Base-by-base conservation (phyloP, 805 yeast genomes). In the Komagataella pseudopastoris region DNA sequence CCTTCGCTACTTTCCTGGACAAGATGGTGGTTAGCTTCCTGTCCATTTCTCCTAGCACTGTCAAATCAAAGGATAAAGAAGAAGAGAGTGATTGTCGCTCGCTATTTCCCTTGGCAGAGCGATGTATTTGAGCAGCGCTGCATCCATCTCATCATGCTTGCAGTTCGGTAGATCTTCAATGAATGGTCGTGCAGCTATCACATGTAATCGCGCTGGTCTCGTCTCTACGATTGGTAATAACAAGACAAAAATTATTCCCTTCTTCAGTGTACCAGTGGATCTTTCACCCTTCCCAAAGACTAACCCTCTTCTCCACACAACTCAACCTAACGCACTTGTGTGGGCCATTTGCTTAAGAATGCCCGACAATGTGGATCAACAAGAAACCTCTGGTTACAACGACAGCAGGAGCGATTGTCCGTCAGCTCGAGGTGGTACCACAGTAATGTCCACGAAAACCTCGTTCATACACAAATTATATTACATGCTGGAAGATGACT, bases 401-500 rank as follows among this genome's bases (percentile, higher is more conserved):
- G 39, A 30, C 39, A 14, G 14, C 39, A 30, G 39, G 39, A 30
- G 14, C 14, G 39, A 30, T 14, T 14, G 39, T 30, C 39, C 39
- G 14, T 12, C 39, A 30, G 10, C 39, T 30, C 39, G 39, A 14
- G 14, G 39, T 30, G 39, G 39, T 30, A 14, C 39, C 39, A 30
- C 39, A 10, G 14, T 14, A 30, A 30, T 30, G 39, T 30, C 39
- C 39, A 30, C 39, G 14, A 72, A 53, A 60, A 51, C 65, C 6
- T 63, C 68, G 0, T 91, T 91, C 68, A 86, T 90, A 54, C 96
- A 90, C 67, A 91, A 91, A 63, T 76, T 91, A 23, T 90, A 87
- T 71, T 81, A 84, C 56, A 91, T 91, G 95, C 75, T 91, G 49
- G 95, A 90, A 59, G 96, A 91, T 62, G 70, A 71, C 2, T 66